Base-by-base conservation (phyloP, 2,329 filamentous ascomycete species). In the Aspergillus sp. region DNA sequence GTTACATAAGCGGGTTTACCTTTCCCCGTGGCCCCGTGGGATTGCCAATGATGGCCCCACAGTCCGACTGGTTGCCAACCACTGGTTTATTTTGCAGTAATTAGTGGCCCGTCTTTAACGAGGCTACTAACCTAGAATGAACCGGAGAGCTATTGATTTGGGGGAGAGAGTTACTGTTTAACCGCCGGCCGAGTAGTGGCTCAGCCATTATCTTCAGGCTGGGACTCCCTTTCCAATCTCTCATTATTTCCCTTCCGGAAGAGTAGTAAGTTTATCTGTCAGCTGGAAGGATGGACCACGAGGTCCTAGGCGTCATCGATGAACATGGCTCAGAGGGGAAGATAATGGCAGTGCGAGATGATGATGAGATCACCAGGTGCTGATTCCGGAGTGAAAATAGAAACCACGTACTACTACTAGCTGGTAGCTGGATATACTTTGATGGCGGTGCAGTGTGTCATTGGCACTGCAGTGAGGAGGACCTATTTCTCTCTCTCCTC, bases 1-100 rank as follows among this genome's bases (percentile, higher is more conserved):
- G 41, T 49, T 50, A 50, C 25, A n/a, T 50, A 50, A 50, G 47
- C 47, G 47, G 47, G 47, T 19, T 30, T 32, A 50, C 47, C n/a
- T 50, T 30, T 30, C n/a, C 15, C 47, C 47, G 47, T 30, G 15
- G 47, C 25, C 23, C 27, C 15, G 47, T 50, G 47, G 23, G 47
- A 17, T 23, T 49, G 19, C 25, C 25, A n/a, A 7, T 7, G 47
- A 15, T 50, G 47, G 23, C 47, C n/a, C 25, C 47, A 50, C 25
- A 50, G 30, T 32, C 47, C 27, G 8, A 15, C 21, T 27, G 23
- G 15, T 42, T 17, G 30, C 41, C 44, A 25, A 36, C 30, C 25
- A 8, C 44, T 49, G 44, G 23, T 17, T 27, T 30, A 30, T n/a
- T 27, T 25, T 30, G 27, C 23, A 30, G 47, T 50, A 50, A 19